phyloP scores from a whole-genome alignment of 176 grass and related monocot genomes.

The Bolboschoenus planiculmis region DNA sequence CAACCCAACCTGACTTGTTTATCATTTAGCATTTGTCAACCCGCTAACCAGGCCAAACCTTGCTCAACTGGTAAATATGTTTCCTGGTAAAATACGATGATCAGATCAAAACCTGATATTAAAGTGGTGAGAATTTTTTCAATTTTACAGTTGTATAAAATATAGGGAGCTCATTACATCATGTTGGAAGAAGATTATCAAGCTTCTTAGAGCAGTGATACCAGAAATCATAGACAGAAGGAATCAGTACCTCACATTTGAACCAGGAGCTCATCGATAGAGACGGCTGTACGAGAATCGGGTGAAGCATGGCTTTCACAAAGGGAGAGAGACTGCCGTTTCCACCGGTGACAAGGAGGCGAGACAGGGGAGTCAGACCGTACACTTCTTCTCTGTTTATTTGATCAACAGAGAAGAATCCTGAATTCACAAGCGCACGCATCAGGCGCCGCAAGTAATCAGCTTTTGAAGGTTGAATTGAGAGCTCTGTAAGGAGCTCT shows the following conservation, averaged over 20 bases:
- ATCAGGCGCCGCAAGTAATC: conserved; percentile 42
- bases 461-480: conserved; percentile 23
- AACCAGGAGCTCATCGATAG: conserved; percentile 48
- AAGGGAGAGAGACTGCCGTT: conserved; percentile 36
- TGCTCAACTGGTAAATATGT: not conserved
- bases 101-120: not conserved
- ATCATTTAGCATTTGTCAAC: not conserved
- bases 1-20: not conserved
- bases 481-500: conserved; percentile 31
- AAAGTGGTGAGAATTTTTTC: not conserved
- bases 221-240: not conserved
- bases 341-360: conserved; percentile 28
- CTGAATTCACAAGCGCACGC: conserved; percentile 36
- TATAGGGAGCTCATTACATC: not conserved
- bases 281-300: conserved; percentile 31
- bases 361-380: conserved; percentile 34
- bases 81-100: not conserved
- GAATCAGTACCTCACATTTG: conserved; percentile 3
- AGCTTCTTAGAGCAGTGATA: not conserved
- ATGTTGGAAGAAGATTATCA: not conserved
- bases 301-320: conserved; percentile 43
- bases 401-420: conserved; percentile 28
- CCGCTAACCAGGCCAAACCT: not conserved
- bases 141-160: not conserved
- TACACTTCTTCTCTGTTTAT: not conserved